These are phyloP conservation scores for Crithidia brevicula DNA, from an alignment of 208 protist species.

Conservation along the genomic window DNA sequence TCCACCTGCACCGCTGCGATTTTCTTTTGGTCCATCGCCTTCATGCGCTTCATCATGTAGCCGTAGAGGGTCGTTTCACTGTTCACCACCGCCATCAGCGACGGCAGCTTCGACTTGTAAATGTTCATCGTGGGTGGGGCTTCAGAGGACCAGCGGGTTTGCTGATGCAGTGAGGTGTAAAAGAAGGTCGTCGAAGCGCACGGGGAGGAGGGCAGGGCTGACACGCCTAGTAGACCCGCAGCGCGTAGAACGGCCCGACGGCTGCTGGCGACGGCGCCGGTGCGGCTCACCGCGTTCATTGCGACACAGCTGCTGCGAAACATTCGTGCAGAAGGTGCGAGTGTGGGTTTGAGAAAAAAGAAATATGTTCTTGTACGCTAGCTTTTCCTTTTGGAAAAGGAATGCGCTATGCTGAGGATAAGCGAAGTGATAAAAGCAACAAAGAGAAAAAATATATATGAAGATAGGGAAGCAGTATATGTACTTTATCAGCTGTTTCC, in stretches of 20 bases:
- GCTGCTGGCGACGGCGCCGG: background rate
- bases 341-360: too few species aligned
- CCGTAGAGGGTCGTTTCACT: slow-evolving; percentile 31
- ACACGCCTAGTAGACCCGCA: background rate
- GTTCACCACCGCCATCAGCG: slow-evolving; percentile 24
- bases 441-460: too few species aligned
- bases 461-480: too few species aligned
- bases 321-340: background rate
- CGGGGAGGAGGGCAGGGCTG: background rate
- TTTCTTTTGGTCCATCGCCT: slow-evolving; percentile 23
- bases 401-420: too few species aligned
- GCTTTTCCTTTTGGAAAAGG: too few species aligned
- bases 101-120: slow-evolving; percentile 38
- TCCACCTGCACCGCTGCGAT: slow-evolving; percentile 38
- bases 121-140: slow-evolving; percentile 13
- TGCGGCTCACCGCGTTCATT: background rate
- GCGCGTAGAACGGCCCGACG: background rate
- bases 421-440: too few species aligned
- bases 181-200: background rate
- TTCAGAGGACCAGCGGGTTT: background rate
- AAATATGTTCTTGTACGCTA: too few species aligned
- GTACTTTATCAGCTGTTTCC: too few species aligned
- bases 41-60: slow-evolving; percentile 38
- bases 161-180: background rate
- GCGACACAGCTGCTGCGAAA: background rate